These are phyloP conservation scores for Picea glauca DNA, from an alignment of 75 land plant species.

Conservation along the genomic window DNA sequence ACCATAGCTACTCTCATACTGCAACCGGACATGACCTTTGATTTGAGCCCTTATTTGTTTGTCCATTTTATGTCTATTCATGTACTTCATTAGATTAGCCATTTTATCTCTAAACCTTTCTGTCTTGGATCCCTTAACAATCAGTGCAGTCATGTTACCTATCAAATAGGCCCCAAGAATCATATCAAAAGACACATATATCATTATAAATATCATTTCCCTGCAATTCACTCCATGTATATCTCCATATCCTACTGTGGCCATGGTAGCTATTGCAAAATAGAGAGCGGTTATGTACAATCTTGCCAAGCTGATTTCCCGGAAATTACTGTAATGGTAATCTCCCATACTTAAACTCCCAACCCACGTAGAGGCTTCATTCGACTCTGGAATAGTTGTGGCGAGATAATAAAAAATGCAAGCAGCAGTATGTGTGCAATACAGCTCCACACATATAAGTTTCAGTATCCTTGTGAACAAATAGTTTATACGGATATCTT, in stretches of 20 bases:
- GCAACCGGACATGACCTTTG: slow-evolving; percentile 63
- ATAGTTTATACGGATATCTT: slow-evolving; percentile 77
- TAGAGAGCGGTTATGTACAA: slow-evolving; percentile 74
- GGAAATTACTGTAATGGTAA: slow-evolving; percentile 48
- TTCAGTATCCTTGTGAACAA: slow-evolving; percentile 76
- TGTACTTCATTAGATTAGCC: slow-evolving; percentile 64
- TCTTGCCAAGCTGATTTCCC: slow-evolving; percentile 50
- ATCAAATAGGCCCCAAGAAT: slow-evolving; percentile 83
- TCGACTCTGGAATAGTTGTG: slow-evolving; percentile 60
- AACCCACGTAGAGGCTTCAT: slow-evolving; percentile 76
- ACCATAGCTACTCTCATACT: slow-evolving; percentile 70
- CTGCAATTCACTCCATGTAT: slow-evolving; percentile 80
- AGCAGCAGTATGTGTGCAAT: slow-evolving; percentile 97
- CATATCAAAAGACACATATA: slow-evolving; percentile 87
- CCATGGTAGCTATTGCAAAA: slow-evolving; percentile 82
- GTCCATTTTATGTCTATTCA: slow-evolving; percentile 64
- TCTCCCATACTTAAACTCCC: slow-evolving; percentile 70
- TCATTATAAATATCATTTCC: slow-evolving; percentile 89
- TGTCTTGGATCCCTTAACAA: slow-evolving; percentile 88
- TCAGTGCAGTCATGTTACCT: slow-evolving; percentile 91
- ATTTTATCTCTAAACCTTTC: slow-evolving; percentile 82
- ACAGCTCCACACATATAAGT: slow-evolving; percentile 75
- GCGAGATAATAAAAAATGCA: slow-evolving; percentile 88
- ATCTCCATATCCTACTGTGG: slow-evolving; percentile 91
- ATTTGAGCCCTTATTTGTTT: slow-evolving; percentile 61